Evolutionary conservation across 1,284 basidiomycete genomes (phyloP).

Genomic region (Puccinia coronata): DNA sequence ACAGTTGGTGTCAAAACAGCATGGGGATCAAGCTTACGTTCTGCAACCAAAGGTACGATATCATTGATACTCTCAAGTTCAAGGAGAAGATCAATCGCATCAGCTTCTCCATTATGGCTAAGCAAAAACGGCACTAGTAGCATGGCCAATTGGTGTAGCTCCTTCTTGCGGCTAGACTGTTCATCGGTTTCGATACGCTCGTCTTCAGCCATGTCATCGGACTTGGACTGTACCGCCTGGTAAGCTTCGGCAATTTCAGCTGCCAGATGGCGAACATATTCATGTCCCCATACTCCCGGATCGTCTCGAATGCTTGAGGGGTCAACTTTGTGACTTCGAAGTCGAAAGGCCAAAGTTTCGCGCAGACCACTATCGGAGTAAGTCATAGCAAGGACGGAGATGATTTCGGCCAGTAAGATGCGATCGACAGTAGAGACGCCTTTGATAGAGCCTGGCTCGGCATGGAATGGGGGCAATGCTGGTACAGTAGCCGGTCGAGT

Average conservation of each 20-base stretch:
- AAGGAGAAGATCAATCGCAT: slow-evolving; percentile 93
- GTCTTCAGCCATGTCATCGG: slow-evolving; percentile 50
- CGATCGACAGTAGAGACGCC: slow-evolving; percentile 59
- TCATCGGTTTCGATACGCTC: slow-evolving; percentile 48
- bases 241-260: slow-evolving; percentile 96
- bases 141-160: slow-evolving; percentile 75
- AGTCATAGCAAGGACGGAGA: slow-evolving; percentile 99
- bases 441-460: slow-evolving; percentile 48
- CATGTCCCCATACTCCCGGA: slow-evolving; percentile 96
- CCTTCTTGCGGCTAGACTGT: slow-evolving; percentile 59
- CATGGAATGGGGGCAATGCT: slow-evolving; percentile 38
- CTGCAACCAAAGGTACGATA: slow-evolving; percentile 74
- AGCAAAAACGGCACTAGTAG: slow-evolving; percentile 90
- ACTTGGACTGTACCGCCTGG: slow-evolving; percentile 59
- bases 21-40: slow-evolving; percentile 31
- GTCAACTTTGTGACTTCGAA: slow-evolving; percentile 65
- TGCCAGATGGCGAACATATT: slow-evolving; percentile 96
- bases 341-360: slow-evolving; percentile 88
- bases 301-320: slow-evolving; percentile 70
- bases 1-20: neutral
- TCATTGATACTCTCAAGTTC: slow-evolving; percentile 88
- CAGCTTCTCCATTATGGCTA: slow-evolving; percentile 94
- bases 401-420: slow-evolving; percentile 95
- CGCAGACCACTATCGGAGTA: slow-evolving; percentile 95
- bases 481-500: slow-evolving; percentile 20